Base-by-base conservation (phyloP, 2,329 filamentous ascomycete species). In the Corinectria fuckeliana region DNA sequence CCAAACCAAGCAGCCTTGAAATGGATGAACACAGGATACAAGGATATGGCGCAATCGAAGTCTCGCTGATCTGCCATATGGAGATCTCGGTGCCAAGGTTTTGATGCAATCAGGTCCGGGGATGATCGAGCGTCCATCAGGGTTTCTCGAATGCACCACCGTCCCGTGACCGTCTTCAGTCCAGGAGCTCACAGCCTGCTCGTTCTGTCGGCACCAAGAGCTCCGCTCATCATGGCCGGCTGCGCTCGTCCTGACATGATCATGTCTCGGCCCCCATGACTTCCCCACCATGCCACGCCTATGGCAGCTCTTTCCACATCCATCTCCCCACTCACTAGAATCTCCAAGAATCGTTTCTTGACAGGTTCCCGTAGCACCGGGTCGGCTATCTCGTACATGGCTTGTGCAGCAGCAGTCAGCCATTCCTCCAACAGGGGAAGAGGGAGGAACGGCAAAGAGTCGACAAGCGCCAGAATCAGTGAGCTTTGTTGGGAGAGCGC, bases 281-380 rank as follows among this genome's bases (percentile, higher is more conserved):
- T 82, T 10, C 88, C 91, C 93, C 93, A 97, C 93, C 93, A 97
- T 2, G 87, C 86, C 16, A 96, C 90, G 48, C 90, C 92, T 28
- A 91, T 83, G 38, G 89, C 86, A 6, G 91, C 89, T 60, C 92
- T 84, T 72, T 96, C 91, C 21, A 96, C 89, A 75, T 97, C 93
- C 87, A 97, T 90, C 77, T 96, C 92, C 3, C 92, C 92, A 67
- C 85, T 88, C 38, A 88, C 88, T 9, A 97, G 77, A 3, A 92
- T 84, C 58, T 95, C 88, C 88, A 91, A 93, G 74, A 96, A 90
- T 49, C 92, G 81, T 63, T 87, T 83, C 71, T 88, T 87, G 34
- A 88, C 91, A 2, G 81, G 78, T 45, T 88, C 83, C 41, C 88
- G 82, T 80, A 93, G 86, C 4, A 69, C 74, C 0, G 81, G 76